These are phyloP conservation scores for Ceratobasidium sp. DNA, from an alignment of 1,284 basidiomycete species.

Conservation along the genomic window DNA sequence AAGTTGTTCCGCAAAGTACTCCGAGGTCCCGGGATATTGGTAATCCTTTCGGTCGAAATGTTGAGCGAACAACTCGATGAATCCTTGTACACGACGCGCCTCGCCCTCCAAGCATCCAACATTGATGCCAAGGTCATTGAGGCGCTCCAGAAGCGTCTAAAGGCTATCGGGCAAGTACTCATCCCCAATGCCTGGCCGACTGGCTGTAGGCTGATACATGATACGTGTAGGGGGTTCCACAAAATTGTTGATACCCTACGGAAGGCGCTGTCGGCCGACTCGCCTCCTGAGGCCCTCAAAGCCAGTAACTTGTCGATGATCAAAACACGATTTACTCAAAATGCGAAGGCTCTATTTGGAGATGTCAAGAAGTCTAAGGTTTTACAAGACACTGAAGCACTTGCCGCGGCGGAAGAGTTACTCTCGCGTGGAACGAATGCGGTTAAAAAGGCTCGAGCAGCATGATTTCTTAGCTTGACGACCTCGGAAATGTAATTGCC, in stretches of 20 bases:
- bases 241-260: not conserved
- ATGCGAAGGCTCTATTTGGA: not conserved
- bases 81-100: not conserved
- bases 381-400: not conserved
- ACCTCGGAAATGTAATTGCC: too few relatives aligned
- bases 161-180: not conserved
- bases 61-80: conserved; percentile 7
- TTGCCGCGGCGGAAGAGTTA: not conserved
- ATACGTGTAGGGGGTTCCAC: not conserved
- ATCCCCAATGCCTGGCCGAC: not conserved
- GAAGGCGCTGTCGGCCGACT: conserved; percentile 2
- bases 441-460: not conserved
- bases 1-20: conserved; percentile 8
- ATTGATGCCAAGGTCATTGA: not conserved
- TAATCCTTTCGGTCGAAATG: not conserved
- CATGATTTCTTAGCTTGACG: not conserved
- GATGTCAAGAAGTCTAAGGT: not conserved
- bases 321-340: not conserved
- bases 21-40: not conserved
- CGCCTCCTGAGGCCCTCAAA: not conserved
- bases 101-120: not conserved
- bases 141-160: not conserved
- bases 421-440: not conserved
- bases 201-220: not conserved
- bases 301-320: not conserved